Percentiles rank a stretch among this genome's conserved stretches.
Conservation (phyloP, 306 rosid species). For the Alnus rubra region DNA sequence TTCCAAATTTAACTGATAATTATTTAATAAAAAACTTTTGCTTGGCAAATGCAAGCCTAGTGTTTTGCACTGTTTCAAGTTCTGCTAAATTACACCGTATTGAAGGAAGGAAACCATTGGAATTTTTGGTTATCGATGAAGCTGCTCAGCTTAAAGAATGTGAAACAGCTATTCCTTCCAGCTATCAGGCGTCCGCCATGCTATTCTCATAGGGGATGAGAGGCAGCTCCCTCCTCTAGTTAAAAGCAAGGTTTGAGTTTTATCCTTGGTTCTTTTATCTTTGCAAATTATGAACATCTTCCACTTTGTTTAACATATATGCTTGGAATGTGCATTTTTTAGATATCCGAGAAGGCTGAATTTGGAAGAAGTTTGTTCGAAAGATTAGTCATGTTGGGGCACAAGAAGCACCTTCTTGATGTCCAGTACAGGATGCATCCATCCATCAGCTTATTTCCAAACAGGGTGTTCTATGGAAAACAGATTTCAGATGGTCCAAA, state of each 20-base stretch:
- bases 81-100: constrained; percentile 35
- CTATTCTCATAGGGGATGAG: constrained; percentile 58
- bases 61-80: constrained; percentile 49
- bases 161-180: constrained; percentile 56
- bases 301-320: background rate
- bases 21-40: constrained; percentile 6
- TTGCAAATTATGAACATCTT: background rate
- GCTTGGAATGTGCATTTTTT: background rate
- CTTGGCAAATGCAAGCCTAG: constrained; percentile 36
- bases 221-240: constrained; percentile 62
- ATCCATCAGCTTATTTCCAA: constrained; percentile 44
- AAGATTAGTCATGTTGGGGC: constrained; percentile 40
- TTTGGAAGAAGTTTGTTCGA: constrained; percentile 53
- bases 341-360: constrained; percentile 38
- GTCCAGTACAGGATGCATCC: constrained; percentile 57
- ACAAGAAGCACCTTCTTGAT: constrained; percentile 34
- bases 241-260: constrained; percentile 50
- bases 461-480: constrained; percentile 32
- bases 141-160: constrained; percentile 64
- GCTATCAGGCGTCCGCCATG: constrained; percentile 38
- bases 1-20: background rate
- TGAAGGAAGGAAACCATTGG: constrained; percentile 11
- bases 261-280: background rate
- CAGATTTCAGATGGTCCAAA: constrained; percentile 28
- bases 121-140: constrained; percentile 52